Base-by-base conservation (phyloP, 306 rosid species). In the Cucurbita maxima region DNA sequence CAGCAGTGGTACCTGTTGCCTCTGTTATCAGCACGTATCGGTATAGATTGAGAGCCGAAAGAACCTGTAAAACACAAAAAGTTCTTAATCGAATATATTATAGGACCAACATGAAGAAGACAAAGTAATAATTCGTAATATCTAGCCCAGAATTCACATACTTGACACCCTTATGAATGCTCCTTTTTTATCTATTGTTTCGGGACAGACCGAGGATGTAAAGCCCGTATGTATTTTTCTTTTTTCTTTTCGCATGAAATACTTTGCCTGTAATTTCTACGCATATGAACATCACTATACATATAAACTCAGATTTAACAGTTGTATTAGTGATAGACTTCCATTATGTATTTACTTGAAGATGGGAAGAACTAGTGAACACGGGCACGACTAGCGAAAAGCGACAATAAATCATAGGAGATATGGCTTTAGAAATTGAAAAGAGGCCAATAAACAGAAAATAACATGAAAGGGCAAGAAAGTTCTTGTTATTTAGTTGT, bases 11-110 rank as follows among this genome's bases (percentile, higher is more conserved):
- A 94, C 99, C 91, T 79, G 89, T 71, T 51, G 90, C 84, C 85
- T 94, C 97, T 58, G 92, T 87, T 83, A 91, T 86, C 72, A 89
- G 79, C 45, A 85, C 77, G 74, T 85, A 91, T 76, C 96, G 81
- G 92, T 94, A 89, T 30, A 94, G 79, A 81, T 91, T 94, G 82
- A 94, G 99, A 9, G 90, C 99, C 41, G 96, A 84, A 59, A 86
- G 84, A 81, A 89, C 89, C 97, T 94, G 90, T 22, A 16, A 34
- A 11, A 75, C 47, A 58, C 8, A 3, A 48, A 44, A 75, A 34
- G 18, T 5, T 58, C 16, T 58, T 58, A 44, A 25, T 1, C 11
- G 5, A 10, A 58, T 50, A 45, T 51, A 44, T 4, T 10, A 53
- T 7, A 15, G 40, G 38, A 71, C 61, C 7, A 9, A 34, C 18